A percentile compares a stretch with the other conserved stretches of the same genome.
Evolutionary conservation across 2,329 filamentous ascomycete genomes (phyloP).

Genomic region (Emmonsiellopsis sp.): DNA sequence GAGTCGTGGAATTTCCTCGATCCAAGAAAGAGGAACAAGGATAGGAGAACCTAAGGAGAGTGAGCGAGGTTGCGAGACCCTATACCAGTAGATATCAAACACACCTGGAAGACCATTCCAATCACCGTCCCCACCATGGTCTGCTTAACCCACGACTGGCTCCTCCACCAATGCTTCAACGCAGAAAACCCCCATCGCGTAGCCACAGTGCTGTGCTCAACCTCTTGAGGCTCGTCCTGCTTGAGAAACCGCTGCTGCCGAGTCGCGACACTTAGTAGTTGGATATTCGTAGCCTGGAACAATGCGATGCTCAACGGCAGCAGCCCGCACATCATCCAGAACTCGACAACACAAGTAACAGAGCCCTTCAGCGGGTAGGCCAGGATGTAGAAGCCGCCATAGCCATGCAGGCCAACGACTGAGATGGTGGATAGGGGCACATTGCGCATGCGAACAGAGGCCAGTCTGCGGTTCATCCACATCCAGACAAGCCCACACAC

Average conservation of each 20-base stretch:
- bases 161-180: conserved; percentile 20
- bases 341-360: conserved; percentile 45
- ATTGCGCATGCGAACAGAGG: conserved; percentile 17
- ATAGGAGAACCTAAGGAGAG: conserved; percentile 42
- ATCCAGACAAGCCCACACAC: conserved; percentile 15
- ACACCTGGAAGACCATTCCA: conserved; percentile 48
- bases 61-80: conserved; percentile 7
- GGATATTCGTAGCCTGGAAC: conserved; percentile 52
- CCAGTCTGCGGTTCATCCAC: conserved; percentile 14
- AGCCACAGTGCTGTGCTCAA: not conserved
- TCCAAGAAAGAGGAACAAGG: conserved; percentile 48
- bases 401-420: conserved; percentile 20
- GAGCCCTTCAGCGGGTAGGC: conserved; percentile 18
- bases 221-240: conserved; percentile 2
- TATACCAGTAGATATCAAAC: conserved; percentile 1
- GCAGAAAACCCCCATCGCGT: not conserved
- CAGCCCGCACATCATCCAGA: conserved; percentile 55
- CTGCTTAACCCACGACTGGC: conserved; percentile 38
- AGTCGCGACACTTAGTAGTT: conserved; percentile 43
- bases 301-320: conserved; percentile 54
- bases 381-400: conserved; percentile 16
- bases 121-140: conserved; percentile 41
- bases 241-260: conserved; percentile 31
- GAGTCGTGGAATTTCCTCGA: conserved; percentile 51
- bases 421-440: conserved; percentile 15